phyloP scores from a whole-genome alignment of 257 asterid species.

The Solanum dulcamara region DNA sequence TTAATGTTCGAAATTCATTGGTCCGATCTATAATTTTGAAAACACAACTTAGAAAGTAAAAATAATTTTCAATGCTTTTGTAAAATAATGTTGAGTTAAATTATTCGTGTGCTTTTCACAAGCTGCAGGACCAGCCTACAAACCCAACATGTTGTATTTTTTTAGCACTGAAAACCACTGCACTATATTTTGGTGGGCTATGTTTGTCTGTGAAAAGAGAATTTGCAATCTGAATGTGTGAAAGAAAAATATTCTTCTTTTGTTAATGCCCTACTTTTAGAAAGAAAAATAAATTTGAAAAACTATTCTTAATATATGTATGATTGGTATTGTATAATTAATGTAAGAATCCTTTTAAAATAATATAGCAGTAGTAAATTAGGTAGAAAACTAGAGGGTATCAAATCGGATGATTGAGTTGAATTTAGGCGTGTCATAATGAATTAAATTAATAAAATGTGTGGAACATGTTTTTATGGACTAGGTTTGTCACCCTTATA shows the following conservation, averaged over 20 bases:
- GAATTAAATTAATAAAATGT: neutral
- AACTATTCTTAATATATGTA: neutral
- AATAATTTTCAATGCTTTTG: no score
- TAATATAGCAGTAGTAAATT: neutral
- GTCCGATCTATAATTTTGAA: no score
- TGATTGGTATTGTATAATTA: neutral
- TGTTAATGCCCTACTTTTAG: neutral
- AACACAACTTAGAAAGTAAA: neutral
- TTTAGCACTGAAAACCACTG: neutral
- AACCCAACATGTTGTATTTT: neutral
- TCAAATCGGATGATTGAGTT: neutral
- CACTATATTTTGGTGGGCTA: neutral
- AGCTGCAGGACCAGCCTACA: neutral
- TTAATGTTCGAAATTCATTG: no score
- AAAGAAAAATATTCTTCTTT: neutral
- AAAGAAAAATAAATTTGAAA: neutral
- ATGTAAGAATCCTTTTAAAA: neutral
- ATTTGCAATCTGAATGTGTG: neutral
- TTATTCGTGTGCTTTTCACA: no score
- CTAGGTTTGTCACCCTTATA: neutral
- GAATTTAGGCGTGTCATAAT: neutral
- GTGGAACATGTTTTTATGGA: neutral
- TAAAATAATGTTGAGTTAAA: neutral
- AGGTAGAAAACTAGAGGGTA: neutral
- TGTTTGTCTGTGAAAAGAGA: neutral